A percentile compares a stretch with the other conserved stretches of the same genome.
Conservation (phyloP, 2,329 filamentous ascomycete genomes). For the Paramyrothecium sp. region DNA sequence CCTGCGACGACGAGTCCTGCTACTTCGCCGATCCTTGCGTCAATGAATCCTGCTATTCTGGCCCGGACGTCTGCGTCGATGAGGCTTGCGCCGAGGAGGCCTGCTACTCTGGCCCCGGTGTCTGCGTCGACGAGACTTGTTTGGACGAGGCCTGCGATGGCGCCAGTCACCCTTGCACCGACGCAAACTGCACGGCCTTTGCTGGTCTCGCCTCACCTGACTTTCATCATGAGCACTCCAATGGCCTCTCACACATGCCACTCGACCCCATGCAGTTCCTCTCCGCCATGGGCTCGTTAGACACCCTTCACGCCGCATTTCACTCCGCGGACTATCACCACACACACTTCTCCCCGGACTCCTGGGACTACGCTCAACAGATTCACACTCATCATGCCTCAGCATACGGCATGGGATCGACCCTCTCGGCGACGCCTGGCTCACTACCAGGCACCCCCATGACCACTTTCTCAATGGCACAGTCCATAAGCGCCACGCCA, state of each 20-base stretch:
- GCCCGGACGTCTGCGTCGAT: neutral
- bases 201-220: neutral
- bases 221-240: no score
- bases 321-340: no score
- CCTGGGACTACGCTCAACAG: no score
- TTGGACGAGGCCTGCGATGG: slow-evolving; percentile 29
- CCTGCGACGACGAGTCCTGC: slow-evolving; percentile 33
- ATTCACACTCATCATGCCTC: no score
- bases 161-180: slow-evolving; percentile 31
- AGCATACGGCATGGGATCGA: no score
- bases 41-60: slow-evolving; percentile 22
- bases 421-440: neutral
- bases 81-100: neutral
- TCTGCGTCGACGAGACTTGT: neutral
- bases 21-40: slow-evolving; percentile 34
- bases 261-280: no score
- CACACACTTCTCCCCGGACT: no score
- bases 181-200: slow-evolving; percentile 29
- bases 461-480: neutral
- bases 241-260: no score
- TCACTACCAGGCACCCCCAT: neutral
- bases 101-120: neutral
- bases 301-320: no score
- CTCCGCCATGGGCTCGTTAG: no score
- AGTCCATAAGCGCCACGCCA: neutral